Base-by-base conservation (phyloP, 2,329 filamentous ascomycete species). In the Nemania abortiva region DNA sequence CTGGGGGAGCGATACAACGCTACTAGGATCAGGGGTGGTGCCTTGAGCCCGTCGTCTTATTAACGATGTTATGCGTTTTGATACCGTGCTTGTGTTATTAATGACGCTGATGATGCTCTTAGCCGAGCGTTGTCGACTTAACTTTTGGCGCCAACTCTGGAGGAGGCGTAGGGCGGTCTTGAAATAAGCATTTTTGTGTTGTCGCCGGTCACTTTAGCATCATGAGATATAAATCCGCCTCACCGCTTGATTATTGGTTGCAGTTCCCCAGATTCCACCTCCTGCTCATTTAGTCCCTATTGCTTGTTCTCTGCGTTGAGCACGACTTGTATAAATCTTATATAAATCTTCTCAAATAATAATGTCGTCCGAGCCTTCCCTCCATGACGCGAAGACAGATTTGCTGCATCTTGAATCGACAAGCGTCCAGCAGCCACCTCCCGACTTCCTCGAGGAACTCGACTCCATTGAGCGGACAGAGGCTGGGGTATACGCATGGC, bases 401-500 rank as follows among this genome's bases (percentile, higher is more conserved):
- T 20, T 37, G 31, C 29, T 39, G 2, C 58, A 61, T 53, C 47
- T 61, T 22, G 59, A 62, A 29, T 18, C n/a, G 10, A 4, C 11
- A n/a, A 27, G 50, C 13, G 10, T 9, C 18, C 49, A 47, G 18
- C 27, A 10, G 50, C 20, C 24, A 1, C 6, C 50, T 29, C 15
- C 50, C 37, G 34, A 54, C 7, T 22, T 20, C 6, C 49, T 62
- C 18, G 49, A 62, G 24, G 20, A 53, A 20, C 59, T 62, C 31
- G 59, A 62, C 11, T 53, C 59, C 34, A 62, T 62, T 9, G 59
- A 62, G 29, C 59, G 53, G 15, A 62, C 59, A 45, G 29, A 42
- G 22, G 18, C 59, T 20, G 59, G 59, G 6, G 1, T 62, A 20
- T 62, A 62, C 34, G 42, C 59, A 62, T 62, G 59, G 59, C 59